A percentile compares a stretch with the other conserved stretches of the same genome.
Evolutionary conservation across 2,329 filamentous ascomycete genomes (phyloP).

Genomic region (Trichocomaceae sp.): DNA sequence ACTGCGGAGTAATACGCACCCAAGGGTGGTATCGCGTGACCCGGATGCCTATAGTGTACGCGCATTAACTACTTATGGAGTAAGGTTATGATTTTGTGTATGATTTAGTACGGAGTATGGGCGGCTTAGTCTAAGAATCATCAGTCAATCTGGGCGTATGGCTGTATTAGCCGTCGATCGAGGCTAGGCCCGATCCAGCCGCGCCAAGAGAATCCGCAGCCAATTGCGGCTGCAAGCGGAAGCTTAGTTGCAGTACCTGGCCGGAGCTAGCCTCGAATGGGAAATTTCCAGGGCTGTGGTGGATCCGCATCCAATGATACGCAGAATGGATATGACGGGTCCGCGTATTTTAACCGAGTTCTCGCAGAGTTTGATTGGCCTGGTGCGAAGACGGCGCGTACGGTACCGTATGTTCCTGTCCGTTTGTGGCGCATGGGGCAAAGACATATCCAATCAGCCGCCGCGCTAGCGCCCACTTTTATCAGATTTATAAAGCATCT

Average conservation of each 20-base stretch:
- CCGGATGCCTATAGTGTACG: no score
- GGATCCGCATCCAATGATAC: background rate
- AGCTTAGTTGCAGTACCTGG: background rate
- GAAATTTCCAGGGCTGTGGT: background rate
- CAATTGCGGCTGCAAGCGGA: conserved; percentile 12
- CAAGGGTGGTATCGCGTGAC: no score
- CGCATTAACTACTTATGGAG: no score
- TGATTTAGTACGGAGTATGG: no score
- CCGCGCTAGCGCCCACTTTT: background rate
- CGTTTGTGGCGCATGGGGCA: background rate
- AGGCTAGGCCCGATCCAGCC: background rate
- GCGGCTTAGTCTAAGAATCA: no score
- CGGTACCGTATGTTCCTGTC: background rate
- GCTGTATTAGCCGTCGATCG: conserved; percentile 6
- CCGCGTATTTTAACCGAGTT: background rate
- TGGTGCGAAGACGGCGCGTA: background rate
- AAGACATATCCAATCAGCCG: background rate
- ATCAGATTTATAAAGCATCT: background rate
- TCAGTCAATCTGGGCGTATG: no score
- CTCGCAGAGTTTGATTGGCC: background rate
- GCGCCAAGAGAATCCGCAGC: background rate
- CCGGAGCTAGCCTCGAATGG: background rate
- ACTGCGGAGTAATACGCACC: no score
- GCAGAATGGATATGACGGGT: no score
- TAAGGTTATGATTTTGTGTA: no score